Evolutionary conservation across 139 green algal genomes (phyloP).

Genomic region (Auxenochlorella protothecoides): DNA sequence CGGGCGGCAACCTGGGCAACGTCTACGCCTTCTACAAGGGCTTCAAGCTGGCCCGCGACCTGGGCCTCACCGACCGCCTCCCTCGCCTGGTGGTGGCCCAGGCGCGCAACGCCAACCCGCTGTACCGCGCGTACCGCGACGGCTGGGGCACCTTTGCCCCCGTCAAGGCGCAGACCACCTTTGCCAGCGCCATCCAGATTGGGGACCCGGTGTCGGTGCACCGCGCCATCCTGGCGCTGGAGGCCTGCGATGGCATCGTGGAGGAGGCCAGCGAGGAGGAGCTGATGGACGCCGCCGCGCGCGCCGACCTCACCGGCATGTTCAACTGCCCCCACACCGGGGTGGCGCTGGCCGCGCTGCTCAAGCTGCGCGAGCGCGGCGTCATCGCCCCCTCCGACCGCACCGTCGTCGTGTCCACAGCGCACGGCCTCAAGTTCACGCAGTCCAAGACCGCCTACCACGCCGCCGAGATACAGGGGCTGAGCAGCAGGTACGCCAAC

Average conservation of each 20-base stretch:
- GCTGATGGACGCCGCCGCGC: conserved; percentile 95
- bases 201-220: conserved; percentile 97
- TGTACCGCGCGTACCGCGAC: conserved; percentile 87
- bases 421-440: conserved; percentile 98
- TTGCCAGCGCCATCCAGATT: conserved; percentile 97
- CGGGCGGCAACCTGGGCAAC: conserved; percentile 98
- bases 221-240: conserved; percentile 90
- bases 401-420: conserved; percentile 92
- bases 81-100: conserved; percentile 84
- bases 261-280: conserved; percentile 98
- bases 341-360: conserved; percentile 90
- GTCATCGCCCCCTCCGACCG: conserved; percentile 81
- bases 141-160: conserved; percentile 69
- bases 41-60: conserved; percentile 82
- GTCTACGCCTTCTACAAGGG: conserved; percentile 99
- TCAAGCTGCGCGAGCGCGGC: conserved; percentile 79
- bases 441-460: conserved; percentile 96
- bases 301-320: conserved; percentile 88
- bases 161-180: conserved; percentile 90
- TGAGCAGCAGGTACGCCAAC: conserved; percentile 77
- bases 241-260: conserved; percentile 85
- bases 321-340: conserved; percentile 57
- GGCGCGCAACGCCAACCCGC: conserved; percentile 92
- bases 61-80: conserved; percentile 84
- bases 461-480: conserved; percentile 59